Base-by-base conservation (phyloP, 1,139 yeast species). In the Suhomyces bribrorum region DNA sequence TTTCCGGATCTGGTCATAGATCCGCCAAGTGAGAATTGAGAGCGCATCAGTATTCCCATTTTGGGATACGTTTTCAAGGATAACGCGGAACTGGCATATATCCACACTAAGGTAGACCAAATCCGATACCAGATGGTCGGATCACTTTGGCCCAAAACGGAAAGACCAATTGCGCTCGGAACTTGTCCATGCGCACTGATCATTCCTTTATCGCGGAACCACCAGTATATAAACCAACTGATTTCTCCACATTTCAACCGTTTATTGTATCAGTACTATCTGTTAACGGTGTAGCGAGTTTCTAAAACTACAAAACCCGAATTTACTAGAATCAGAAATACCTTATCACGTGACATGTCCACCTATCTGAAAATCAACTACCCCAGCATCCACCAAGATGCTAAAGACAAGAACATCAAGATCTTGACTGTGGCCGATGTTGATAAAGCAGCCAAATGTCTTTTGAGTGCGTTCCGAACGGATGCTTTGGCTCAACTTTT, bases 401-500 rank as follows among this genome's bases (percentile, higher is more conserved):
- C 40, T 5, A 17, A 26, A n/a, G 42, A 45, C 18, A 38, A 35
- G 15, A 41, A 43, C 22, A 48, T 68, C 38, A 58, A 58, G 44
- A 43, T 53, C 29, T 59, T 80, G 39, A 61, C 62, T 24, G 48
- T 57, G 32, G 58, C 54, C 17, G 86, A 81, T 51, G 70, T 67
- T 38, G 62, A 66, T 36, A 75, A 75, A 54, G 86, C 85, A 3
- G 83, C 83, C 3, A 48, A 51, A 20, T 76, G 83, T 18, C 64
- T 81, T 38, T 66, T 69, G 31, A 67, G 68, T 36, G 67, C 84
- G 6, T 81, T 81, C 50, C 64, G 63, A 29, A 59, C 64, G 26
- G 86, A 81, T 52, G 60, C 73, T 4, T 75, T 81, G 39, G 78
- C 83, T 32, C 57, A 62, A 31, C 70, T 73, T 41, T 64, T 78